These are phyloP conservation scores for Magnusiomyces fungicola DNA, from an alignment of 1,139 yeast genomes.

Conservation along the genomic window DNA sequence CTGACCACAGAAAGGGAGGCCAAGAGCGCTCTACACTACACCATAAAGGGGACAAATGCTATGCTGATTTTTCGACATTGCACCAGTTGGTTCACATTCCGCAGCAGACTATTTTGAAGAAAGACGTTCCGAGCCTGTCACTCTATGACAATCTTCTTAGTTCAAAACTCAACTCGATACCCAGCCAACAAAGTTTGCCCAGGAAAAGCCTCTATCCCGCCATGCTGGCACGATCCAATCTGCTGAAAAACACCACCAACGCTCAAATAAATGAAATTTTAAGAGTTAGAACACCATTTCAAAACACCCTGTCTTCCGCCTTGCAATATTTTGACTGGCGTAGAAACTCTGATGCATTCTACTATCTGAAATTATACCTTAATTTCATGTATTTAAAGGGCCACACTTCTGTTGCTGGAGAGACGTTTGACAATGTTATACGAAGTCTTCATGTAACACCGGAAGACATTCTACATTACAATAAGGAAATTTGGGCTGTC, in stretches of 20 bases:
- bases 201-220: too few relatives aligned
- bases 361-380: neutral
- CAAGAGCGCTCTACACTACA: neutral
- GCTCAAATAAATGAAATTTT: neutral
- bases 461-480: neutral
- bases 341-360: neutral
- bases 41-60: neutral
- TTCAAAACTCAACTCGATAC: neutral
- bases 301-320: neutral
- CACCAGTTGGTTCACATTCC: neutral
- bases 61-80: neutral
- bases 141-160: neutral
- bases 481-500: neutral
- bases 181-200: too few relatives aligned
- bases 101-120: neutral
- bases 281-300: neutral
- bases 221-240: too few relatives aligned
- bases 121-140: neutral
- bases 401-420: neutral
- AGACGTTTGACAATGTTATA: neutral
- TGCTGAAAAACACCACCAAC: neutral
- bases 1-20: neutral
- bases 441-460: neutral
- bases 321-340: neutral
- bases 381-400: neutral